Conservation (phyloP, 768 basidiomycete genomes). For the Macrolepiota albuminosa region DNA sequence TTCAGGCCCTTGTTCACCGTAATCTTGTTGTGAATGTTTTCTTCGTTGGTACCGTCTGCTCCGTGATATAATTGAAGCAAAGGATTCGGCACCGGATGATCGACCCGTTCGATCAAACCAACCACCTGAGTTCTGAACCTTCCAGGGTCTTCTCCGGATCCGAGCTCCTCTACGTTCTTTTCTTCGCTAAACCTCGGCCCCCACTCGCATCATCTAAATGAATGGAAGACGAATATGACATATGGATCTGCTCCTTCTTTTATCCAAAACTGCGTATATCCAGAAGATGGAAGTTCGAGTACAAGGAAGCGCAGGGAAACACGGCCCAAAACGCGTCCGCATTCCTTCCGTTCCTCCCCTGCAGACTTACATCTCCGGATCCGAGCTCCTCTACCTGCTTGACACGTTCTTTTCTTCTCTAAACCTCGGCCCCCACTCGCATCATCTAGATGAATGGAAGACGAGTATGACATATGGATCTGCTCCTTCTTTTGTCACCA, state of each 20-base stretch:
- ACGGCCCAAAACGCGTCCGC: too few relatives aligned
- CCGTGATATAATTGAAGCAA: too few relatives aligned
- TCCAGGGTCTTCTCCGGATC: background rate
- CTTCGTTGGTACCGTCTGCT: too few relatives aligned
- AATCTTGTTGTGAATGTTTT: too few relatives aligned
- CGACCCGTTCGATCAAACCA: too few relatives aligned
- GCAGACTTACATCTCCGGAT: too few relatives aligned
- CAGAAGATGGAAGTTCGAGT: too few relatives aligned
- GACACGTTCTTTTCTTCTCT: background rate
- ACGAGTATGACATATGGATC: slow-evolving; percentile 3
- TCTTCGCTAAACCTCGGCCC: background rate
- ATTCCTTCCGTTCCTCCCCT: too few relatives aligned
- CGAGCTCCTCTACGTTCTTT: background rate
- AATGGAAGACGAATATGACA: background rate
- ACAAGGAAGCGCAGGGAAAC: too few relatives aligned
- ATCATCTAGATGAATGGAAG: background rate
- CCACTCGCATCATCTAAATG: background rate
- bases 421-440: background rate
- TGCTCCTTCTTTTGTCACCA: background rate
- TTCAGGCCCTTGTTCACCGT: too few relatives aligned
- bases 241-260: slow-evolving; percentile 1
- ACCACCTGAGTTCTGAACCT: background rate
- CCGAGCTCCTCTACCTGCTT: background rate
- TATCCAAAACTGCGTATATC: too few relatives aligned
- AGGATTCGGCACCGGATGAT: too few relatives aligned